Percentiles rank a stretch among this genome's conserved stretches.
Evolutionary conservation across 2,329 filamentous ascomycete genomes (phyloP).

Genomic region (Arthrobotrys sphaeroides): DNA sequence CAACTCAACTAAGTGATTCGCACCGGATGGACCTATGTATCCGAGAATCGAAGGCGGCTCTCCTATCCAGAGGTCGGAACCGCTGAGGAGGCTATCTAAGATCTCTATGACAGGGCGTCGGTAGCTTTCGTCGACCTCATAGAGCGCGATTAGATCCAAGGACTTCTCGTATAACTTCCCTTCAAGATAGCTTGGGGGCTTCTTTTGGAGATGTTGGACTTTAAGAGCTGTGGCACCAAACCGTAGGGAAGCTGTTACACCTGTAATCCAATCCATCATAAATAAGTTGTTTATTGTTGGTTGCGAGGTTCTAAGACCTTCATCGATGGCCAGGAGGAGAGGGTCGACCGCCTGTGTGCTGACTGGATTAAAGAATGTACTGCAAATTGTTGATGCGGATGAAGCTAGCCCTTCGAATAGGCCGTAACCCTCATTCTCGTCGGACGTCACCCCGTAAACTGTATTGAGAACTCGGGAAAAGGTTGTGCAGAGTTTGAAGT

Average conservation of each 20-base stretch:
- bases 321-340: conserved; percentile 56
- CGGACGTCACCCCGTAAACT: conserved; percentile 31
- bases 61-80: conserved; percentile 66
- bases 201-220: conserved; percentile 59
- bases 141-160: conserved; percentile 78
- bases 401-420: conserved; percentile 75
- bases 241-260: conserved; percentile 72
- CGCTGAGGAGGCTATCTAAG: conserved; percentile 75
- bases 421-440: conserved; percentile 62
- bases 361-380: conserved; percentile 72
- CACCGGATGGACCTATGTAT: conserved; percentile 81
- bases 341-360: conserved; percentile 30
- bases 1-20: conserved; percentile 82
- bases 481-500: conserved; percentile 64
- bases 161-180: conserved; percentile 82
- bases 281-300: conserved; percentile 71
- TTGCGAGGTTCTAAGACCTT: conserved; percentile 69
- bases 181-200: conserved; percentile 68
- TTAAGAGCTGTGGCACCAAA: conserved; percentile 73
- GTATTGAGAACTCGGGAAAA: conserved; percentile 30
- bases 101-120: conserved; percentile 73
- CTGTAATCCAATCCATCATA: conserved; percentile 68
- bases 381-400: conserved; percentile 78
- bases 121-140: conserved; percentile 74
- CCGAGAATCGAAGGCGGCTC: conserved; percentile 95